These are phyloP conservation scores for Prunus armeniaca DNA, from an alignment of 306 rosid genomes.

Conservation along the genomic window DNA sequence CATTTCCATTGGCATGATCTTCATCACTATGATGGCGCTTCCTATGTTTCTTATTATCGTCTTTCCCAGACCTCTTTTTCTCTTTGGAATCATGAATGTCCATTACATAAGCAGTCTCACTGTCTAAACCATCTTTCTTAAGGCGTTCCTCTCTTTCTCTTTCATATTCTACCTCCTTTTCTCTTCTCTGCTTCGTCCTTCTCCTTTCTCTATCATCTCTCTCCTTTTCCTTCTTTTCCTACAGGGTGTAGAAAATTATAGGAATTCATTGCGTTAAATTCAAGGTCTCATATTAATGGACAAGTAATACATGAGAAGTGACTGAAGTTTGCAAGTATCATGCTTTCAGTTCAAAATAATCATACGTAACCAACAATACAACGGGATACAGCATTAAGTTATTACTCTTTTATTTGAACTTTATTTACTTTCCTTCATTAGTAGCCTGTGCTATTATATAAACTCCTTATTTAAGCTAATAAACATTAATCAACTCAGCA, in stretches of 20 bases:
- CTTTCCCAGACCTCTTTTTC: conserved; percentile 50
- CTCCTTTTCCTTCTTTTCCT: conserved; percentile 80
- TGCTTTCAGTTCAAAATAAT: not conserved
- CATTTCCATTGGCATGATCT: conserved; percentile 47
- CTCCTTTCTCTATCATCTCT: conserved; percentile 75
- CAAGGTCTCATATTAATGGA: not conserved
- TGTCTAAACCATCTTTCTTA: conserved; percentile 59
- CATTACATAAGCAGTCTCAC: conserved; percentile 48
- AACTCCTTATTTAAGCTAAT: no score
- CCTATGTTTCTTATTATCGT: conserved; percentile 49
- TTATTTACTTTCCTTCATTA: not conserved
- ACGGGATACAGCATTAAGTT: no score
- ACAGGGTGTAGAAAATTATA: conserved; percentile 27
- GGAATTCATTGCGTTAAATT: not conserved
- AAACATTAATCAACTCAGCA: no score
- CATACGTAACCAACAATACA: no score
- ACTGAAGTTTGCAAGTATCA: not conserved
- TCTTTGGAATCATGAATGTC: conserved; percentile 58
- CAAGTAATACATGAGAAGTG: not conserved
- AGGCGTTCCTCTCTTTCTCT: conserved; percentile 59
- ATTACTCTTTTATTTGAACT: not conserved
- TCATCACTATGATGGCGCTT: conserved; percentile 66
- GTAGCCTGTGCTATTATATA: not conserved
- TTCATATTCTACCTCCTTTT: conserved; percentile 62
- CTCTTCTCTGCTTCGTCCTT: conserved; percentile 67